Evolutionary conservation across 1,139 yeast genomes (phyloP).

Genomic region (Saccharomyces hybrid): DNA sequence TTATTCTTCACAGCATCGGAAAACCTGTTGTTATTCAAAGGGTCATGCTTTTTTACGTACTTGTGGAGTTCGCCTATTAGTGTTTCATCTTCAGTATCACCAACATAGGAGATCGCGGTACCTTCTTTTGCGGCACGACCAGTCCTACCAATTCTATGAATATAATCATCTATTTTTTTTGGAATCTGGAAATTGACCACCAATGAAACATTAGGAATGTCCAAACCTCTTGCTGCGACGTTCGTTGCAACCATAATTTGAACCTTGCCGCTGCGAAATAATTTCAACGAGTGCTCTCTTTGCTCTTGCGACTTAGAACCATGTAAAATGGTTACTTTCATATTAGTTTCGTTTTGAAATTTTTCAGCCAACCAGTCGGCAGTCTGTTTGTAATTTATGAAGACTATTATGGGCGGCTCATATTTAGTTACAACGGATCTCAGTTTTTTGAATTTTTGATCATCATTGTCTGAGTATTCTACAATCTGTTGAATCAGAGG

Average conservation of each 20-base stretch:
- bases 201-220: constrained; percentile 74
- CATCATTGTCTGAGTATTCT: constrained; percentile 51
- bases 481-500: constrained; percentile 27
- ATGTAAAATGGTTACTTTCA: constrained; percentile 58
- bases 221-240: constrained; percentile 98
- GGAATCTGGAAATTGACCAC: constrained; percentile 87
- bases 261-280: constrained; percentile 78
- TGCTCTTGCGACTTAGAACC: constrained; percentile 83
- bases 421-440: constrained; percentile 20
- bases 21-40: constrained; percentile 16
- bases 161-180: constrained; percentile 67
- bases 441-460: constrained; percentile 29
- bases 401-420: constrained; percentile 62
- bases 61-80: constrained; percentile 42
- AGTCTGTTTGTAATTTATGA: constrained; percentile 67
- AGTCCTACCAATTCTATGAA: constrained; percentile 93
- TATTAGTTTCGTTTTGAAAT: constrained; percentile 40
- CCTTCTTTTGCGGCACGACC: constrained; percentile 90
- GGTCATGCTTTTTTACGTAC: constrained; percentile 18
- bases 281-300: constrained; percentile 77
- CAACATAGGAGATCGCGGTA: constrained; percentile 61
- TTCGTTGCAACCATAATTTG: constrained; percentile 97
- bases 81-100: constrained; percentile 49
- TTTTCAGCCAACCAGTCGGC: constrained; percentile 59
- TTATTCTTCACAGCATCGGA: constrained; percentile 12